Base-by-base conservation (phyloP, 179 eudicot genomes). In the Actinidia chinensis region DNA sequence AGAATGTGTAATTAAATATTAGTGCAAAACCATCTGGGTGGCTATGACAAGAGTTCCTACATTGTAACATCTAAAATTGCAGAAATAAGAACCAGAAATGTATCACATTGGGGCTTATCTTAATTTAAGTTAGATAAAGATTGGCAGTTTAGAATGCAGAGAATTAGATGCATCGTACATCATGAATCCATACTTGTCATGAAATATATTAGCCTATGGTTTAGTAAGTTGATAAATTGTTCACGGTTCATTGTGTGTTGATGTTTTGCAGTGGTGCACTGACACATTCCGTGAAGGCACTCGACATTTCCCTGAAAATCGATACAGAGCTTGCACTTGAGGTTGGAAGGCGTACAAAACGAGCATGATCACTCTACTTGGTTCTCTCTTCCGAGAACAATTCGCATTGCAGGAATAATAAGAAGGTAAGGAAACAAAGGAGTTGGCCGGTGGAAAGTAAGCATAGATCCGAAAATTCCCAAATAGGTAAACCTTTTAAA, bases 231-330 rank as follows among this genome's bases (percentile, higher is more conserved):
- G 4, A 23, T 4, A 63, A 63, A 14, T 75, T 14, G 46, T 25
- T 59, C n/a, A 44, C 40, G 40, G 40, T 36, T 36, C 22, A 5
- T 67, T 51, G 18, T 66, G 17, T 74, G 20, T 48, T 22, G 33
- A 18, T 48, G 74, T 58, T 74, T 22, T 85, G 89, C 94, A 93
- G 98, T 64, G 98, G 98, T 50, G 95, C 98, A 0, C 78, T 94
- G 78, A 94, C 98, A 1, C 98, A 94, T 84, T 94, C 97, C 2
- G 98, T 94, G 70, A 91, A 83, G 85, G 96, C 98, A 74, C 94
- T 94, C 5, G 98, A 94, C 74, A 92, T 93, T 75, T 94, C 98
- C 69, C 89, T 93, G 74, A 94, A 94, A 64, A 94, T 94, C 10
- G 98, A 94, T 74, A 93, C 94, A 6, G 92, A 94, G 85, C 96